These are phyloP conservation scores for Gamsiella multidivaricata DNA, from an alignment of 192 early-diverging fungal genomes.

Conservation along the genomic window DNA sequence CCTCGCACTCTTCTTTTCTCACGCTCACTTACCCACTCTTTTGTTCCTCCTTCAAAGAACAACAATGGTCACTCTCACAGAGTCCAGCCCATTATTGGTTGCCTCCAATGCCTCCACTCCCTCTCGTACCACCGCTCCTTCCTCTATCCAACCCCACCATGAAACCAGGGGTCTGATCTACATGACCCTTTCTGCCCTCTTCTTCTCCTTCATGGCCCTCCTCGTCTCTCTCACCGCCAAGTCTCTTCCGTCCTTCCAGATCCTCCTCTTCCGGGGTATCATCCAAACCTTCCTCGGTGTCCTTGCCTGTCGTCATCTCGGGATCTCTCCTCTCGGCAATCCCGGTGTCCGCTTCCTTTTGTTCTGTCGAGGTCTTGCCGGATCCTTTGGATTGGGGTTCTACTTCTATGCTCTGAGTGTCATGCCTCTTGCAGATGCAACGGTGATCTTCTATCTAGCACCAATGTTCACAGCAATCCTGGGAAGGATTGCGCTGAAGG, in stretches of 20 bases:
- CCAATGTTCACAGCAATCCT: slow-evolving; percentile 82
- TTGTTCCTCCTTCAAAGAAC: no score
- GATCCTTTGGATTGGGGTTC: slow-evolving; percentile 71
- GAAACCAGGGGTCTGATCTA: slow-evolving; percentile 58
- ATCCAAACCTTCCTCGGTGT: slow-evolving; percentile 72
- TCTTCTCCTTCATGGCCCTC: slow-evolving; percentile 77
- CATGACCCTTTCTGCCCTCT: slow-evolving; percentile 78
- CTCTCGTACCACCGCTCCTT: no score
- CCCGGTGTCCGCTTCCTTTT: slow-evolving; percentile 63
- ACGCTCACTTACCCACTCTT: no score
- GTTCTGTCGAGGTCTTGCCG: slow-evolving; percentile 70
- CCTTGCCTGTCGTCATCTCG: slow-evolving; percentile 60
- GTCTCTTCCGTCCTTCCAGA: slow-evolving; percentile 71
- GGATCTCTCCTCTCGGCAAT: slow-evolving; percentile 67
- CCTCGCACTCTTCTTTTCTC: no score
- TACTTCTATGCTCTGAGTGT: slow-evolving; percentile 79
- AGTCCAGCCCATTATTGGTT: no score
- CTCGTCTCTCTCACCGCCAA: slow-evolving; percentile 74
- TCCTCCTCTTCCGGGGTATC: slow-evolving; percentile 78
- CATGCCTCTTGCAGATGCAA: slow-evolving; percentile 79
- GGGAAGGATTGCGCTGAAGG: slow-evolving; percentile 68
- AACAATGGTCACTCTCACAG: no score
- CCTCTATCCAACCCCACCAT: slow-evolving; percentile 43
- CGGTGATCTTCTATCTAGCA: slow-evolving; percentile 80
- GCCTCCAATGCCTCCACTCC: no score